phyloP scores from a whole-genome alignment of 2,329 filamentous ascomycete genomes.

The Botrytis elliptica region DNA sequence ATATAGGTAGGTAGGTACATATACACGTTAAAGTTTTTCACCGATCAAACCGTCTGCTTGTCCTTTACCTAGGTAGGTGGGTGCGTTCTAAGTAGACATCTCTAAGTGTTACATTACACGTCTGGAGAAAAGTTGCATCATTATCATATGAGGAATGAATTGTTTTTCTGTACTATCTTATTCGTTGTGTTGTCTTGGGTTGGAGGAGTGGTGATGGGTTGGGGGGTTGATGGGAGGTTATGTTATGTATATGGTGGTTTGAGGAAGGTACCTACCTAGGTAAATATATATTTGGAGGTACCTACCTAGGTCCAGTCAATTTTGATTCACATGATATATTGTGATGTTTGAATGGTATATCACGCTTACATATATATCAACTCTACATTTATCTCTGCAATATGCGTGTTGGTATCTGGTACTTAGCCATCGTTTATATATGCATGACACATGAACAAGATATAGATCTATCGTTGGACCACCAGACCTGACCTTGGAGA shows the following conservation, averaged over 20 bases:
- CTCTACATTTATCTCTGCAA: background rate
- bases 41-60: too few relatives aligned
- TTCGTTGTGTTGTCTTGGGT: background rate
- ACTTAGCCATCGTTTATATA: background rate
- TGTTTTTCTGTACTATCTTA: background rate
- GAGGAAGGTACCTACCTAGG: too few relatives aligned
- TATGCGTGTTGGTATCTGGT: background rate
- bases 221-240: background rate
- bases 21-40: background rate
- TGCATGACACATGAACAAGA: background rate
- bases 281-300: too few relatives aligned
- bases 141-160: background rate
- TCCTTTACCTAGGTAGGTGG: background rate
- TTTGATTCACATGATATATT: background rate
- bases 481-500: background rate
- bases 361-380: background rate
- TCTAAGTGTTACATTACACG: background rate
- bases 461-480: background rate
- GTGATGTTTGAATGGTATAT: background rate
- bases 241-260: too few relatives aligned
- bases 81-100: background rate
- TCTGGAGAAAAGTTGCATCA: background rate
- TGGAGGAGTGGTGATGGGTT: background rate
- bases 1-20: background rate
- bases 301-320: background rate